These are phyloP conservation scores for Xerophyta viscosa DNA, from an alignment of 106 monocot genomes.

Conservation along the genomic window DNA sequence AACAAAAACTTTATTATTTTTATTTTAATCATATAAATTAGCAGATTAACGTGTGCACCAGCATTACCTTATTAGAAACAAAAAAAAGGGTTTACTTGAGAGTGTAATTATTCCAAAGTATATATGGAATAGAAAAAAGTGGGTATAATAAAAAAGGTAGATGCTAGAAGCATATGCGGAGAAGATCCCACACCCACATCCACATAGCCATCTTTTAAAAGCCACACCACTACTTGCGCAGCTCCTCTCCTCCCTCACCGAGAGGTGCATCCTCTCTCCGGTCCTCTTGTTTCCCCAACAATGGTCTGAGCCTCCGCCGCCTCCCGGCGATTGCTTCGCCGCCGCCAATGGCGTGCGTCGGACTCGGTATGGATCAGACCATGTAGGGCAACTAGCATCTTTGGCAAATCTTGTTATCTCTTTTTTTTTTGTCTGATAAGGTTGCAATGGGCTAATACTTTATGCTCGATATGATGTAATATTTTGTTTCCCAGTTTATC, in stretches of 20 bases:
- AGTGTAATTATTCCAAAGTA: no score
- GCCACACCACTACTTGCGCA: background rate
- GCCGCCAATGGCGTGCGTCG: background rate
- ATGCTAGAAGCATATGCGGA: background rate
- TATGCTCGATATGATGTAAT: no score
- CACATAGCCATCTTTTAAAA: background rate
- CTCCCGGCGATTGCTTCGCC: background rate
- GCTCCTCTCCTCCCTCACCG: background rate
- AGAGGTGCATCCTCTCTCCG: background rate
- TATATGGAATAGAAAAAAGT: background rate
- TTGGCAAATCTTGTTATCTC: constrained; percentile 2
- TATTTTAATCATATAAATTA: no score
- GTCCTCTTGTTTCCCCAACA: background rate
- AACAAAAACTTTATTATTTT: no score
- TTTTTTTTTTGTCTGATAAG: background rate
- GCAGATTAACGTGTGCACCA: no score
- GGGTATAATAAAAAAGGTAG: background rate
- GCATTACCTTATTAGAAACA: no score
- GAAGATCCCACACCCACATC: background rate
- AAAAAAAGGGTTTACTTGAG: no score
- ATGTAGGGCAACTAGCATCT: constrained; percentile 4
- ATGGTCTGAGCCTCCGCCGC: background rate
- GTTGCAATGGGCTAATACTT: background rate
- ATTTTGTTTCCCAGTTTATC: no score
- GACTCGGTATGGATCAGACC: background rate